Evolutionary conservation across 140 eudicot species (phyloP).

Genomic region (Senecio squalidus): DNA sequence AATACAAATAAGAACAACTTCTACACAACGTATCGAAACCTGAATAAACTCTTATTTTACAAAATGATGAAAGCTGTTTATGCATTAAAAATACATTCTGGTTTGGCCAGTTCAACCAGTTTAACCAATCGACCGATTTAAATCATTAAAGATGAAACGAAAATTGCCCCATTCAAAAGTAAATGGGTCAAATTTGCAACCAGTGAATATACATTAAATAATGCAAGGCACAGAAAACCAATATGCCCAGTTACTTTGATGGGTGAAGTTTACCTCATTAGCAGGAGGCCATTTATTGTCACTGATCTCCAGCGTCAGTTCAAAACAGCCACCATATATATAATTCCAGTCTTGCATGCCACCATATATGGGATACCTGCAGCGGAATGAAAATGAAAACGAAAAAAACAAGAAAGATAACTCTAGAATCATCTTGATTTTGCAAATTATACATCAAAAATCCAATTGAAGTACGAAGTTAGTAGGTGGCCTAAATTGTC

Average conservation of each 20-base stretch:
- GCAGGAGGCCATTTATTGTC: constrained; percentile 97
- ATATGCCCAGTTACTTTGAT: background rate
- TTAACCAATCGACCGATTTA: no score
- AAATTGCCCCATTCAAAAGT: no score
- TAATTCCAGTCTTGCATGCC: constrained; percentile 99
- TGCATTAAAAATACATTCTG: no score
- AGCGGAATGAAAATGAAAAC: constrained; percentile 13
- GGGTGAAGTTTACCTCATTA: constrained; percentile 54
- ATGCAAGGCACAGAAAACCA: background rate
- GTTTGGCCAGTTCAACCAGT: no score
- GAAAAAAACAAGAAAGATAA: background rate
- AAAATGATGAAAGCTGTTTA: no score
- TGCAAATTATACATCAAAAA: background rate
- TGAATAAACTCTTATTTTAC: no score
- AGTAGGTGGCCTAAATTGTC: no score
- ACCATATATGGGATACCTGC: constrained; percentile 97
- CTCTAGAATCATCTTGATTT: background rate
- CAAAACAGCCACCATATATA: constrained; percentile 73
- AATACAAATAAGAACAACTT: no score
- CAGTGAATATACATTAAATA: no score
- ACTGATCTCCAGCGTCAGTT: constrained; percentile 85
- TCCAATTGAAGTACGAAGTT: background rate
- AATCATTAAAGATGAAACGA: no score
- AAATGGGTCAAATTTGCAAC: no score
- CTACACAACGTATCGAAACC: no score